Base-by-base conservation (phyloP, 2,329 filamentous ascomycete species). In the Chaetomium strumarium region DNA sequence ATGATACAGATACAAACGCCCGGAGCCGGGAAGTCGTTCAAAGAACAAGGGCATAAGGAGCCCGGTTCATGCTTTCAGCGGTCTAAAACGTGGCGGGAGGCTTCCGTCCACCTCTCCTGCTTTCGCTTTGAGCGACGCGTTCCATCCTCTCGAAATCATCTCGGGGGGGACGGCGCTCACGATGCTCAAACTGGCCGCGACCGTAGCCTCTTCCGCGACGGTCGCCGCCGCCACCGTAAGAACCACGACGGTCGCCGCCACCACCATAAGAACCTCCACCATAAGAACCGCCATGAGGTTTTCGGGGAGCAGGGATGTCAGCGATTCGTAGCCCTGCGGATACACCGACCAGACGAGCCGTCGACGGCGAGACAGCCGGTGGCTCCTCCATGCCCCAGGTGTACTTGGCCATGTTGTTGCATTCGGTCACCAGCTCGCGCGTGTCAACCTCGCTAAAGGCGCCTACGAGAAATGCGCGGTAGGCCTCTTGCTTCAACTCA, bases 381-480 rank as follows among this genome's bases (percentile, higher is more conserved):
- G 76, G 72, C 43, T 74, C 55, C 0, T 65, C 48, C 72, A 77
- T 74, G 38, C 80, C 79, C 73, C 79, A 79, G 17, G 73, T 78
- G 14, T 70, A 63, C 17, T 64, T 62, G 43, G 71, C 68, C 72
- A 81, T 78, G n/a, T 71, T 64, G 64, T 84, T 84, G 57, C 85
- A 66, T 17, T 75, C 70, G 3, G 73, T 61, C 16, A 82, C 69
- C 8, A 77, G 59, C 2, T 65, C 62, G 13, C 67, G 62, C 34
- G 66, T 64, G 45, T 67, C 63, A 63, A 74, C 70, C 34, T 70
- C 57, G 29, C 56, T 66, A 59, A 70, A 76, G 29, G 59, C 47
- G 40, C 71, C 71, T 49, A 83, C 81, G 40, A 88, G 75, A 42
- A 80, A 66, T 9, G 80, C 77, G 16, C 70, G 66, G 68, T 88